Base-by-base conservation (phyloP, 306 rosid genomes). In the Adenanthera pavonina region DNA sequence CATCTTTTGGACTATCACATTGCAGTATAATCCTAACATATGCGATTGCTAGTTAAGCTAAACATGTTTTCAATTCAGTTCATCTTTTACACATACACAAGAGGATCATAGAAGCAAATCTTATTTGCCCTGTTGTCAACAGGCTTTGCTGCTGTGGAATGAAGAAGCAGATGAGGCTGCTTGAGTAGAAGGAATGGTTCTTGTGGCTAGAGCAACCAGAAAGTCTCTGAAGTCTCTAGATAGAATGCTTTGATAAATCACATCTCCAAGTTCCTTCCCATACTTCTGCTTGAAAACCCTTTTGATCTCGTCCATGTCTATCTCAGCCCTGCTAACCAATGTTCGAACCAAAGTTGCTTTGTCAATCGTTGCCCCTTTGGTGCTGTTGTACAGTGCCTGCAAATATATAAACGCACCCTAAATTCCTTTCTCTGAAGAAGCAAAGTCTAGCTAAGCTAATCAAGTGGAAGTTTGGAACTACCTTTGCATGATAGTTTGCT, bases 241-340 rank as follows among this genome's bases (percentile, higher is more conserved):
- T 12, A 88, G 85, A 84, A 84, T 76, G 66, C 47, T 53, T 75
- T 86, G 92, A 84, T 73, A 44, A 40, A 92, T 78, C 16, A 82
- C 78, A 75, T 89, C 87, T 71, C 6, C 72, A 38, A 91, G 80
- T 73, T 89, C 89, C 70, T 85, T 84, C 5, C 83, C 88, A 83
- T 91, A 89, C 73, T 88, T 88, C 44, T 75, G 83, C 81, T 84
- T 75, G 84, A 86, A 88, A 56, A 69, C 72, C 76, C 59, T 84
- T 84, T 80, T 85, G 70, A 91, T 91, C 65, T 89, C 93, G 69
- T 82, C 90, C 83, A 89, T 80, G 85, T 92, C 95, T 30, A 87
- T 74, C 76, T 88, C 95, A 57, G 89, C 89, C 85, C 93, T 85
- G 78, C 91, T 77, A 60, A 91, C 54, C 59, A 91, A 20, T 41